Conservation (phyloP, 2,329 filamentous ascomycete species). For the Xylaria sp. region DNA sequence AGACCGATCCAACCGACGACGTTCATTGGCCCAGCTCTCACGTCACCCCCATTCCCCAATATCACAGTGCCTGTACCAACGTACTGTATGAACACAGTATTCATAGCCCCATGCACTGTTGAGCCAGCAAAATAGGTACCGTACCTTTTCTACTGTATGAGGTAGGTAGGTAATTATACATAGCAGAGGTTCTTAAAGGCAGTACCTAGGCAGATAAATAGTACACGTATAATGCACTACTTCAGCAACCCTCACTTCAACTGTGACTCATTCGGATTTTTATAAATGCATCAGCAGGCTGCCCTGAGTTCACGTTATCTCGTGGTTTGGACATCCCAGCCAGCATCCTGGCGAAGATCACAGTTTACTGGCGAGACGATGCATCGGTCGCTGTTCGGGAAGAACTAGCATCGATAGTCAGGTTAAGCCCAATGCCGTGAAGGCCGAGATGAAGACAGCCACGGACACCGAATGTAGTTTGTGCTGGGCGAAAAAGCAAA, state of each 20-base stretch:
- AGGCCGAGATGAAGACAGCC: slow-evolving; percentile 1
- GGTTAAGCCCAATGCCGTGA: neutral
- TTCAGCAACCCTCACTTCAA: no score
- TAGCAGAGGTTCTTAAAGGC: no score
- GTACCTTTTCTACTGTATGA: no score
- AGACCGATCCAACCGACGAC: neutral
- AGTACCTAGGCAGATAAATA: no score
- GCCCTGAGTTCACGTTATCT: no score
- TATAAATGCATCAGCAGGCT: no score
- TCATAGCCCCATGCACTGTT: no score
- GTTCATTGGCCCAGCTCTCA: neutral
- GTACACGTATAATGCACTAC: no score
- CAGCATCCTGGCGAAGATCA: neutral
- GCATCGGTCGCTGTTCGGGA: neutral
- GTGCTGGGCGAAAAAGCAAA: neutral
- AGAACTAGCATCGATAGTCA: neutral
- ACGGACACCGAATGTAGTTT: neutral
- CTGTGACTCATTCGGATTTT: no score
- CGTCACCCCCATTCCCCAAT: neutral
- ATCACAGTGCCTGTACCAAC: neutral
- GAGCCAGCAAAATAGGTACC: no score
- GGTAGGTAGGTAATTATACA: no score
- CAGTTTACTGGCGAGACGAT: neutral
- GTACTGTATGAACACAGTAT: neutral
- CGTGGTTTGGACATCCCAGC: no score